Evolutionary conservation across 805 yeast species (phyloP).

Genomic region (Metschnikowia gelsemii): DNA sequence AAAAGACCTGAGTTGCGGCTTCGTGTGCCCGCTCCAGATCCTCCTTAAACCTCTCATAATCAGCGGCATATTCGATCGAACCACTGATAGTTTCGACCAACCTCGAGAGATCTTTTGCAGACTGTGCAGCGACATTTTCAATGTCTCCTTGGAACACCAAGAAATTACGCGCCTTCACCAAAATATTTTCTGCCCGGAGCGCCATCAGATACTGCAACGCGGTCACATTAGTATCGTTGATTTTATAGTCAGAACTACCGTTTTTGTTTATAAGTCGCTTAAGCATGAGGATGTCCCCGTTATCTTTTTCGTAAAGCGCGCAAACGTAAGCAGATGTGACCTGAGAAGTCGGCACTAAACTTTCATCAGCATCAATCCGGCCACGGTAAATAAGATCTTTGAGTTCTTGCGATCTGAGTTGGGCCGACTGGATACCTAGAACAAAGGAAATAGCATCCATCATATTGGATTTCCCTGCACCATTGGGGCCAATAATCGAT

Average conservation of each 20-base stretch:
- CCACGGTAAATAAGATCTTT: conserved; percentile 84
- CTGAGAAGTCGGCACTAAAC: conserved; percentile 27
- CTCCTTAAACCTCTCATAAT: conserved; percentile 64
- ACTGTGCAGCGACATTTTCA: conserved; percentile 86
- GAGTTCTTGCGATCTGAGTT: conserved; percentile 70
- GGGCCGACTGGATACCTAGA: conserved; percentile 74
- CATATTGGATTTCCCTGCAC: conserved; percentile 95
- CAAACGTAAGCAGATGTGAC: conserved; percentile 65
- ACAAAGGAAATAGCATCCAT: conserved; percentile 98
- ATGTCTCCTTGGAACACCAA: conserved; percentile 97
- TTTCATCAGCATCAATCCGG: conserved; percentile 22
- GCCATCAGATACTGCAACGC: conserved; percentile 63
- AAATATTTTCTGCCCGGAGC: conserved; percentile 73
- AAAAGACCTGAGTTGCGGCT: conserved; percentile 59
- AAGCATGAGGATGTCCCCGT: conserved; percentile 58
- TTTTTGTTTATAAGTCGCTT: conserved; percentile 57
- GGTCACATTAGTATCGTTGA: conserved; percentile 60
- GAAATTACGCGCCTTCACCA: conserved; percentile 87
- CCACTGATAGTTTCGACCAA: conserved; percentile 85
- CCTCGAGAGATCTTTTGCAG: conserved; percentile 69
- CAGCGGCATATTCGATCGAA: conserved; percentile 61
- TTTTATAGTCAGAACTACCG: conserved; percentile 67
- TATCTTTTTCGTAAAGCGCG: conserved; percentile 67
- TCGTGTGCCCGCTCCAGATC: conserved; percentile 67
- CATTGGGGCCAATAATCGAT: conserved; percentile 96